Conservation (phyloP, 1,284 basidiomycete species). For the Sporisorium exsertum region DNA sequence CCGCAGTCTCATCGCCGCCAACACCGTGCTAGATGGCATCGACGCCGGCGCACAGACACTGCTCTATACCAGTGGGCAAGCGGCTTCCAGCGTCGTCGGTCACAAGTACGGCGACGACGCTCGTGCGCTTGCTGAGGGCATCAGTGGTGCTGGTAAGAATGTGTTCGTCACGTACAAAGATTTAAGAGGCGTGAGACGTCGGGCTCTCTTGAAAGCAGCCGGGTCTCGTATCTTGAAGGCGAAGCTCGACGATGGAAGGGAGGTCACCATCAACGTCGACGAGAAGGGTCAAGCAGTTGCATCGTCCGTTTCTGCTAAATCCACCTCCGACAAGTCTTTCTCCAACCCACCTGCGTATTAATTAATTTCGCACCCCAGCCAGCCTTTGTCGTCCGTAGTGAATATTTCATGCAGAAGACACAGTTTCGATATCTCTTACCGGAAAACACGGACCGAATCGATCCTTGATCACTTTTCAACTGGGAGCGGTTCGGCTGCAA, state of each 20-base stretch:
- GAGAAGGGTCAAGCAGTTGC: slow-evolving; percentile 41
- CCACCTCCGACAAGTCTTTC: slow-evolving; percentile 26
- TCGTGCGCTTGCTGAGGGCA: slow-evolving; percentile 52
- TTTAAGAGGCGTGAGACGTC: slow-evolving; percentile 61
- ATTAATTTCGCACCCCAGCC: no score
- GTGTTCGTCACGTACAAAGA: slow-evolving; percentile 68
- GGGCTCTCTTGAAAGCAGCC: slow-evolving; percentile 65
- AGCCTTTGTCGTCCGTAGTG: no score
- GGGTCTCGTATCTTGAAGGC: slow-evolving; percentile 50
- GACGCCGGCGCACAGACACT: slow-evolving; percentile 62
- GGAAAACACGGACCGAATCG: background rate
- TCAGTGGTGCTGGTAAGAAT: slow-evolving; percentile 58
- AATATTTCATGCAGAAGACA: no score
- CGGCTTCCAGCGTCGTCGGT: slow-evolving; percentile 65
- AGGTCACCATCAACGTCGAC: slow-evolving; percentile 39
- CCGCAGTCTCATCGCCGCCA: slow-evolving; percentile 65
- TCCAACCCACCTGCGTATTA: slow-evolving; percentile 31
- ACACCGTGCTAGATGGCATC: slow-evolving; percentile 67
- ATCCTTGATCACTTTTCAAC: no score
- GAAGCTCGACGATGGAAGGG: slow-evolving; percentile 34
- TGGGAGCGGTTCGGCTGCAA: no score
- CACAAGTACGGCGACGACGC: slow-evolving; percentile 69
- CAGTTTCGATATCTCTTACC: background rate
- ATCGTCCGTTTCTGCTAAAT: slow-evolving; percentile 11
- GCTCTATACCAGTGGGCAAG: slow-evolving; percentile 58